phyloP scores from a whole-genome alignment of 179 eudicot species.

The Heliamphora pulchella region DNA sequence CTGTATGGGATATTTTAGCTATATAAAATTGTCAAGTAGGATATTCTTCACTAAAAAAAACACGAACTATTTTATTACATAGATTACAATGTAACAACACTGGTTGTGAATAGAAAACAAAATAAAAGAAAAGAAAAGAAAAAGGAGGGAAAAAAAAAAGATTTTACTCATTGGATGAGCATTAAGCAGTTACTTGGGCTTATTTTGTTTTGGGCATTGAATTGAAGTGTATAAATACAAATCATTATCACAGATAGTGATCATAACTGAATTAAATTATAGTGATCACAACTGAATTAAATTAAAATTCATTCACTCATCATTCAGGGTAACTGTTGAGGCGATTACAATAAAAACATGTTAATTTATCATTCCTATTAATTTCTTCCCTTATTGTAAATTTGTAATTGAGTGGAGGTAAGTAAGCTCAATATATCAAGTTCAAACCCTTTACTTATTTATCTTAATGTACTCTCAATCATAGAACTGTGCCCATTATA shows the following conservation, averaged over 20 bases:
- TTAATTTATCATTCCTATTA: not conserved
- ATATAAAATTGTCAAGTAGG: too few species aligned
- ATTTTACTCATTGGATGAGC: not conserved
- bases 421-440: not conserved
- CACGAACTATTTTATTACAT: too few species aligned
- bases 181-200: not conserved
- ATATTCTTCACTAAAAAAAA: too few species aligned
- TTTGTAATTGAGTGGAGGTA: not conserved
- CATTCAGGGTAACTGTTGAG: not conserved
- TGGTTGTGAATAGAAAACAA: too few species aligned
- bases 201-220: not conserved
- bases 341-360: constrained; percentile 6
- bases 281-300: not conserved
- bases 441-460: too few species aligned
- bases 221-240: not conserved
- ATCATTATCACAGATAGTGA: not conserved
- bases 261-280: too few species aligned
- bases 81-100: too few species aligned
- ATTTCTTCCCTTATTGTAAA: not conserved
- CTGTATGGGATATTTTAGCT: too few species aligned
- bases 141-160: not conserved
- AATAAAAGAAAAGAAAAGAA: too few species aligned
- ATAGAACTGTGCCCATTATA: too few species aligned
- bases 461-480: too few species aligned
- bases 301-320: not conserved